Percentiles rank a stretch among this genome's conserved stretches.
Conservation (phyloP, 2,329 filamentous ascomycete genomes). For the Penicillium capsulatum region DNA sequence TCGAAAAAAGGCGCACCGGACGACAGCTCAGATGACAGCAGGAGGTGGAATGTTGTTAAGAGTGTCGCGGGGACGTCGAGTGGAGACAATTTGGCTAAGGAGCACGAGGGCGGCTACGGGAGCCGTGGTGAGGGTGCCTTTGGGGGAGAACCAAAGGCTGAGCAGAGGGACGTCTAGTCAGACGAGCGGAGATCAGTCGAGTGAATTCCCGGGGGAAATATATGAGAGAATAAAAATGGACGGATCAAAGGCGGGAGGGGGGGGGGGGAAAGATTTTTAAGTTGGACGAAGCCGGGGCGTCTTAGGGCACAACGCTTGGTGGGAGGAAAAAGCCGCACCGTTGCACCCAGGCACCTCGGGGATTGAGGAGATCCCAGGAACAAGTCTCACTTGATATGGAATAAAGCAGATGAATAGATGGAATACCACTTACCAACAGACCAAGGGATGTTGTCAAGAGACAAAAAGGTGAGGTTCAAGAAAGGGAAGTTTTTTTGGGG, state of each 20-base stretch:
- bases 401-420: too few species aligned
- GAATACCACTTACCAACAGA: conserved; percentile 12
- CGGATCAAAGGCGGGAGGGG: conserved; percentile 12
- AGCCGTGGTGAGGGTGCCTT: conserved; percentile 41
- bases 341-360: background rate
- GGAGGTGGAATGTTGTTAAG: conserved; percentile 48
- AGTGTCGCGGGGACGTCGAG: conserved; percentile 42
- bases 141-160: conserved; percentile 41
- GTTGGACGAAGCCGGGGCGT: conserved; percentile 10
- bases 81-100: conserved; percentile 44
- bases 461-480: background rate
- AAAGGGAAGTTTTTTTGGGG: background rate
- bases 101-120: conserved; percentile 29
- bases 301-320: conserved; percentile 20
- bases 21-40: conserved; percentile 31
- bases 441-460: background rate
- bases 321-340: conserved; percentile 16
- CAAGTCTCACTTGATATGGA: too few species aligned
- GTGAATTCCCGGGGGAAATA: background rate
- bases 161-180: background rate
- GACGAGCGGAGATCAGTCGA: background rate
- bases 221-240: conserved; percentile 21
- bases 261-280: conserved; percentile 17
- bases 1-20: conserved; percentile 38
- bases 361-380: too few species aligned